Evolutionary conservation across 1,139 yeast genomes (phyloP).

Genomic region (Pichia sp.): DNA sequence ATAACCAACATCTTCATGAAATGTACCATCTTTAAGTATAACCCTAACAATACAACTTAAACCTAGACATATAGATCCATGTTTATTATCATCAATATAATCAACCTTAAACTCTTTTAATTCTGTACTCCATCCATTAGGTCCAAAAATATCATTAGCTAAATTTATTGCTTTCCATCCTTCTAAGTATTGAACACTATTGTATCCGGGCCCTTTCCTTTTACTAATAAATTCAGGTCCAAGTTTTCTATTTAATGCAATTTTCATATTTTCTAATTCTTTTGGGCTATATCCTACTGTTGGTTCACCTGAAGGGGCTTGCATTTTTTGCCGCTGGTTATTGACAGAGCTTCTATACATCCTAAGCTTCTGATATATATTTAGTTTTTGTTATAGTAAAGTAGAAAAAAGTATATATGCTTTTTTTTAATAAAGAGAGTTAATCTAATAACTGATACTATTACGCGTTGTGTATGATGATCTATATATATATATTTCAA

Average conservation of each 20-base stretch:
- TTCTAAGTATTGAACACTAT: constrained; percentile 63
- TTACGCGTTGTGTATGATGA: too few species aligned
- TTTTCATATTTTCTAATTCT: constrained; percentile 38
- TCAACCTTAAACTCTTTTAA: constrained; percentile 62
- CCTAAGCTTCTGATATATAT: too few species aligned
- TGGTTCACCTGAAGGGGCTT: constrained; percentile 8
- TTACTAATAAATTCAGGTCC: constrained; percentile 90
- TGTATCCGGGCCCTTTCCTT: constrained; percentile 73
- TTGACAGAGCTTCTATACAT: constrained; percentile 7
- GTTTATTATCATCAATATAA: constrained; percentile 58
- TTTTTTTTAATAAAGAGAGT: too few species aligned
- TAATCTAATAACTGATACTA: too few species aligned
- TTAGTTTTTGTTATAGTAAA: too few species aligned
- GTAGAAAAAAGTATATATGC: too few species aligned
- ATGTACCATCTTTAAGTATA: constrained; percentile 67
- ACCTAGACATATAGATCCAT: constrained; percentile 55
- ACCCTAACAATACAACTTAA: constrained; percentile 67
- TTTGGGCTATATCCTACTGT: constrained; percentile 23
- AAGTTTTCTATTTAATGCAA: constrained; percentile 50
- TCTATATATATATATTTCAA: too few species aligned
- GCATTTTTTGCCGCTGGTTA: constrained; percentile 12
- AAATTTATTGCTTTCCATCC: constrained; percentile 77
- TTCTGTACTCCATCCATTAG: constrained; percentile 76
- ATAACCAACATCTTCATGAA: constrained; percentile 76
- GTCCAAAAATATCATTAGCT: constrained; percentile 77